phyloP scores from a whole-genome alignment of 495 filamentous ascomycete genomes.

The Opeltia flavorubescens region DNA sequence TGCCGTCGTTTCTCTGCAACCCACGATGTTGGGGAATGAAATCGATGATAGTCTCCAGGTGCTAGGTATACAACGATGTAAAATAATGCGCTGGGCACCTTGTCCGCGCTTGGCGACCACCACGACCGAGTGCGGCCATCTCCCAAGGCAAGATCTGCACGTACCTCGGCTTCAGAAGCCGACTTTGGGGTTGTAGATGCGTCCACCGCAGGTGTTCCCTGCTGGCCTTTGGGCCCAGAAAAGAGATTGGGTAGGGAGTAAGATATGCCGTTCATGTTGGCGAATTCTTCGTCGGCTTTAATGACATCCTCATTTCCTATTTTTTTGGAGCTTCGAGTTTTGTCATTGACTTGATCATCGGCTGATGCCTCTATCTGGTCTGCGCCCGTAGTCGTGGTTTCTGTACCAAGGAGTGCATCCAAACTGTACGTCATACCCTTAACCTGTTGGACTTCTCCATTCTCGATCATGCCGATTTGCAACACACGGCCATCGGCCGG shows the following conservation, averaged over 20 bases:
- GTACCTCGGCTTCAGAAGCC: slow-evolving; percentile 63
- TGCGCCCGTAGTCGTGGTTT: slow-evolving; percentile 21
- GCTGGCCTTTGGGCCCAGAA: slow-evolving; percentile 43
- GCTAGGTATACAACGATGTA: slow-evolving; percentile 97
- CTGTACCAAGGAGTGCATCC: slow-evolving; percentile 74
- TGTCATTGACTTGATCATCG: slow-evolving; percentile 1
- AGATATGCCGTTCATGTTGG: slow-evolving; percentile 87
- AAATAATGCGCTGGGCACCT: slow-evolving; percentile 57
- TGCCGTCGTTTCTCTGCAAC: slow-evolving; percentile 83
- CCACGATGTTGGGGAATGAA: slow-evolving; percentile 90
- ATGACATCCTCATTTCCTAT: slow-evolving; percentile 46
- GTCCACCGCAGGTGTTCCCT: slow-evolving; percentile 29
- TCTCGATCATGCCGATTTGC: slow-evolving; percentile 82
- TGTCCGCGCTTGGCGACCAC: slow-evolving; percentile 51
- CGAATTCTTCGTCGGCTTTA: slow-evolving; percentile 77
- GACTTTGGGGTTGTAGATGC: slow-evolving; percentile 51
- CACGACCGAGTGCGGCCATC: slow-evolving; percentile 46
- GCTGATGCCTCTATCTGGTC: slow-evolving; percentile 7
- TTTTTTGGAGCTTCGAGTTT: neutral
- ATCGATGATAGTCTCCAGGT: slow-evolving; percentile 95
- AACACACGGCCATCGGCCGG: slow-evolving; percentile 83
- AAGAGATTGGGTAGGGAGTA: slow-evolving; percentile 86
- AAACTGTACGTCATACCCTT: slow-evolving; percentile 97
- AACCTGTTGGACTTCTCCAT: slow-evolving; percentile 94
- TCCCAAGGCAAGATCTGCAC: slow-evolving; percentile 64